These are phyloP conservation scores for Cutaneotrichosporon curvatum DNA, from an alignment of 1,284 basidiomycete species.

Conservation along the genomic window DNA sequence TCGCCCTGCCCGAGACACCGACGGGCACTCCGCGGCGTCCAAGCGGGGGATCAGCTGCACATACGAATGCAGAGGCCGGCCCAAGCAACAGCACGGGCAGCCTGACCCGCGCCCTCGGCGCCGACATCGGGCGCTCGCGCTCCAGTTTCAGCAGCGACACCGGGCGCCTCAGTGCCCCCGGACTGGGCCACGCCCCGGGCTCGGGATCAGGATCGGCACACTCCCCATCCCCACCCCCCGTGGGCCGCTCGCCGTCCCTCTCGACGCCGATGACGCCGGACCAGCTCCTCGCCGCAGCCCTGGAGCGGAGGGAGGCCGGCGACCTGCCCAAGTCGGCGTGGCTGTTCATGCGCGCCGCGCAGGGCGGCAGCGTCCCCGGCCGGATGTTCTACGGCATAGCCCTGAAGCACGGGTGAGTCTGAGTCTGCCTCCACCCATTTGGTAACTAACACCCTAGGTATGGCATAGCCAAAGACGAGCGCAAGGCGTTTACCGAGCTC, in stretches of 20 bases:
- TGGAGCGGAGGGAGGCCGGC: conserved; percentile 33
- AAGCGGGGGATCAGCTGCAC: no score
- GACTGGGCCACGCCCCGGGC: no score
- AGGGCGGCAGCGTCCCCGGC: conserved; percentile 38
- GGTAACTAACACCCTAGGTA: conserved; percentile 17
- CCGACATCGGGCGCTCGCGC: no score
- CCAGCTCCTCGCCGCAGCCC: conserved; percentile 26
- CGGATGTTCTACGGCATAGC: conserved; percentile 42
- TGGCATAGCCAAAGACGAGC: conserved; percentile 39
- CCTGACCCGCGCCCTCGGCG: no score
- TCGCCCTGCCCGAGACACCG: conserved; percentile 6
- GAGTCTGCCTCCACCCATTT: no score
- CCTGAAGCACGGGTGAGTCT: conserved; percentile 34
- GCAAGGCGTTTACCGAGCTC: conserved; percentile 36
- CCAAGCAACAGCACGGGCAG: no score
- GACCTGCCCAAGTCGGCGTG: conserved; percentile 40
- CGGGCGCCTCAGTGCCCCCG: no score
- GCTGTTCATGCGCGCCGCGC: conserved; percentile 43
- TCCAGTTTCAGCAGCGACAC: no score
- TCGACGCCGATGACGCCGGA: conserved; percentile 3
- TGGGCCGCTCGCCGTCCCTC: neutral
- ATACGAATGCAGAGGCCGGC: no score
- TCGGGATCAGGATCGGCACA: no score
- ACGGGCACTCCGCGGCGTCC: no score
- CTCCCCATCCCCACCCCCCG: no score